Conservation (phyloP, 2,329 filamentous ascomycete genomes). For the Tricladium varicosporioides region DNA sequence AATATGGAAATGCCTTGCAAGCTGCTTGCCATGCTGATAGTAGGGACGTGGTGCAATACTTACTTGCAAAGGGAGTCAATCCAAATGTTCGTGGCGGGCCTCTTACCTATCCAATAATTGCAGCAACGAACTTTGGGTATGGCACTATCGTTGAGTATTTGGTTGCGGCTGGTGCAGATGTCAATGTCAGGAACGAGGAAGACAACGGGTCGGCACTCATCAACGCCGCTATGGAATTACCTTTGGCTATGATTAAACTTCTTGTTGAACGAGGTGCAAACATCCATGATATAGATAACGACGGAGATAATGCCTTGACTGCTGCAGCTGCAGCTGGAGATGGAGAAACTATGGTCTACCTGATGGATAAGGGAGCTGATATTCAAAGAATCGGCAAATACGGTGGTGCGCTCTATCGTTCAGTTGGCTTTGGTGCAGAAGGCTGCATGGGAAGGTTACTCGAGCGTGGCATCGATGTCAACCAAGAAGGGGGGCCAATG, state of each 20-base stretch:
- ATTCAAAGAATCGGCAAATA: slow-evolving; percentile 2
- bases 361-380: not conserved
- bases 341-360: not conserved
- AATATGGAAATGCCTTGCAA: not conserved
- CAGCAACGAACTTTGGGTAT: not conserved
- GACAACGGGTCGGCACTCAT: not conserved
- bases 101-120: not conserved
- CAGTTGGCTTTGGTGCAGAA: not conserved
- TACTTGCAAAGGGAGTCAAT: not conserved
- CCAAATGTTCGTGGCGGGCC: not conserved
- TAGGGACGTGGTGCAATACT: not conserved
- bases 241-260: not conserved
- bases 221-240: not conserved
- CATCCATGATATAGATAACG: not conserved
- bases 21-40: not conserved
- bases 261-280: not conserved
- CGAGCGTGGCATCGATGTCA: not conserved
- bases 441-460: not conserved
- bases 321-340: not conserved
- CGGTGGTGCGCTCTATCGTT: not conserved
- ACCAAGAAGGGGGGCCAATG: not conserved
- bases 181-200: not conserved
- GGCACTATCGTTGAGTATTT: not conserved
- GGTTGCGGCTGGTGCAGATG: not conserved
- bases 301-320: not conserved